Base-by-base conservation (phyloP, 2,329 filamentous ascomycete genomes). In the Stagonosporopsis chrysanthemi region DNA sequence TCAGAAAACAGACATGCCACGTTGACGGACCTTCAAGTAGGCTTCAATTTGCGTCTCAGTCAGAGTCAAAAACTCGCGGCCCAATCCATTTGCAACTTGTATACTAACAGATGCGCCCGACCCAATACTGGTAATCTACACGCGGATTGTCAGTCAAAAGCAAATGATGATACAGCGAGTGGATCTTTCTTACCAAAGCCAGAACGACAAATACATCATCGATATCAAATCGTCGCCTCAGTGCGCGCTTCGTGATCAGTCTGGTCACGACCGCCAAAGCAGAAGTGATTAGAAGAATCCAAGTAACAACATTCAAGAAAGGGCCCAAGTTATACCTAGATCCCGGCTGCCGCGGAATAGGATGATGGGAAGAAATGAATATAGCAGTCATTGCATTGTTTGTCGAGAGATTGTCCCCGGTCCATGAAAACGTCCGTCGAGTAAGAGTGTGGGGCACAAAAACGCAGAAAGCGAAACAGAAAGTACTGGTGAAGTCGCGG, bases 151-250 rank as follows among this genome's bases (percentile, higher is more conserved):
- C 38, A 69, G 65, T 51, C 55, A 40, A 17, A 28, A 44, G 5
- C 38, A 31, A 40, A 5, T 12, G 44, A 28, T 6, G 29, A 23
- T 22, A 26, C 26, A n/a, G 12, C 23, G 45, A 39, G 41, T 47
- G n/a, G 49, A 29, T n/a, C 38, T 28, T 24, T 19, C 65, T 36
- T 64, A 75, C 73, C 61, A 75, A 60, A 53, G 73, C 73, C 14
- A 69, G 63, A 51, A 75, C 49, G 12, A 73, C 69, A 56, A 75
- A 73, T n/a, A 61, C 69, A 66, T 75, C 73, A 45, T 75, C 72
- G 48, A 74, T 36, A 60, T 72, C 70, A 19, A 75, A 62, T 26
- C 63, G 67, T 38, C 73, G 66, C 43, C 52, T 65, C 52, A 75
- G 47, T 19, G 72, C 73, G 33, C 66, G 65, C 61, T 75, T 75